Evolutionary conservation across 371 early-diverging fungal species (phyloP).

Genomic region (Apophysomyces elegans): DNA sequence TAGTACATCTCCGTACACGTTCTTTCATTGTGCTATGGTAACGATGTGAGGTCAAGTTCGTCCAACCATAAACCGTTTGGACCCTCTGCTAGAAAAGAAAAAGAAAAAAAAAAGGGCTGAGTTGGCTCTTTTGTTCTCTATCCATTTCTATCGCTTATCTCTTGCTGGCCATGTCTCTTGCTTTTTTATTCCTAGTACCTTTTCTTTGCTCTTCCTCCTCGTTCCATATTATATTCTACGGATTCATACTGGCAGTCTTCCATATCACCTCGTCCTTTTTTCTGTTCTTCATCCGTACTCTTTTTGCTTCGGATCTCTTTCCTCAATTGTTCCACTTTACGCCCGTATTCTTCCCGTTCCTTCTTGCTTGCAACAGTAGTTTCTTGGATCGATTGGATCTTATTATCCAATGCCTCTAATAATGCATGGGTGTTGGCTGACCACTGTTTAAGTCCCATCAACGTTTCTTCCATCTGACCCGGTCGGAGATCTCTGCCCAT

Average conservation of each 20-base stretch:
- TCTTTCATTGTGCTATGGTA: conserved; percentile 5
- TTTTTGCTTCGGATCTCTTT: conserved; percentile 37
- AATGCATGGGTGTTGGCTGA: conserved; percentile 58
- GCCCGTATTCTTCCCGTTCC: conserved; percentile 51
- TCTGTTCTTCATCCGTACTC: conserved; percentile 16
- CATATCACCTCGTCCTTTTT: conserved; percentile 20
- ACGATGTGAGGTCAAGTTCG: conserved; percentile 19
- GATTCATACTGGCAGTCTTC: conserved; percentile 13
- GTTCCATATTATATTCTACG: conserved; percentile 12
- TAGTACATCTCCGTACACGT: background rate
- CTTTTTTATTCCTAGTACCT: conserved; percentile 7
- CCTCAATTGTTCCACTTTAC: conserved; percentile 50
- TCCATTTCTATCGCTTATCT: background rate
- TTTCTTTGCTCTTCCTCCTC: conserved; percentile 15
- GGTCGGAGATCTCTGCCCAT: conserved; percentile 84
- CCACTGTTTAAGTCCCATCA: conserved; percentile 65
- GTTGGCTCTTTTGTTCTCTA: conserved; percentile 3
- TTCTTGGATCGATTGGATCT: conserved; percentile 62
- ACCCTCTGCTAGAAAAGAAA: conserved; percentile 31
- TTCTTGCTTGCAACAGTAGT: conserved; percentile 61
- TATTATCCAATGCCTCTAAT: conserved; percentile 66
- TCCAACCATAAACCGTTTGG: conserved; percentile 43
- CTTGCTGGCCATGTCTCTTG: background rate
- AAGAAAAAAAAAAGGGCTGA: background rate
- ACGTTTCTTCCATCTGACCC: conserved; percentile 61